Evolutionary conservation across 345 rosid species (phyloP), one percentile per base, ranked within the genome.

Genomic region (Geranium rotundifolium): DNA sequence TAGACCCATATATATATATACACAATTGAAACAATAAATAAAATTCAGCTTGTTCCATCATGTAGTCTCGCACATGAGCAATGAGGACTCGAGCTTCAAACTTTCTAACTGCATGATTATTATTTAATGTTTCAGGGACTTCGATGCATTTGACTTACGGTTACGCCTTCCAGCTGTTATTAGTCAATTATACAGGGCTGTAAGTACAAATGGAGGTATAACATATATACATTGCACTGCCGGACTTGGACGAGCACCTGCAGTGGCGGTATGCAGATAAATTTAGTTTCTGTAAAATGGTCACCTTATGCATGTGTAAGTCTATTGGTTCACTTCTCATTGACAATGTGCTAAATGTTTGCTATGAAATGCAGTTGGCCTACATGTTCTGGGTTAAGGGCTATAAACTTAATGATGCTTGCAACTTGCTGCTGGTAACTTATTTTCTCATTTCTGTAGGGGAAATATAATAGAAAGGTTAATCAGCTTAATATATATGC

Each of bases 241-340:
- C 61, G 97, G 99, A 64, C 76, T 93, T 30, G 99, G 99, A 78
- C 80, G 99, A 77, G 99, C 99, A 69, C 97, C 99, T 72, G 96
- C 87, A 67, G 83, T 73, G 72, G 88, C 88, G 81, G 98, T 89
- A 87, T 75, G 80, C 63, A 72, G 58, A 41, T 50, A 60, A 66
- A 23, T 74, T 59, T 65, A 15, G 17, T 59, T 59, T 68, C 46
- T 54, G 39, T 58, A 65, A 5, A 55, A 16, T 55, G 57, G 10
- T 17, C n/a, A 55, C 57, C 56, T 23, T 23, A 23, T 23, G 27
- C 27, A 23, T 23, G 23, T n/a, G 52, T 60, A 17, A 6, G 13
- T 58, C 30, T 55, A 7, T 61, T 37, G 20, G 29, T 61, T 61
- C 29, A 55, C 62, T 54, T 60, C 20, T 56, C 64, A 58, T 65